Evolutionary conservation across 179 eudicot species (phyloP), one percentile per base, ranked within the genome.

Genomic region (Corrigiola litoralis): DNA sequence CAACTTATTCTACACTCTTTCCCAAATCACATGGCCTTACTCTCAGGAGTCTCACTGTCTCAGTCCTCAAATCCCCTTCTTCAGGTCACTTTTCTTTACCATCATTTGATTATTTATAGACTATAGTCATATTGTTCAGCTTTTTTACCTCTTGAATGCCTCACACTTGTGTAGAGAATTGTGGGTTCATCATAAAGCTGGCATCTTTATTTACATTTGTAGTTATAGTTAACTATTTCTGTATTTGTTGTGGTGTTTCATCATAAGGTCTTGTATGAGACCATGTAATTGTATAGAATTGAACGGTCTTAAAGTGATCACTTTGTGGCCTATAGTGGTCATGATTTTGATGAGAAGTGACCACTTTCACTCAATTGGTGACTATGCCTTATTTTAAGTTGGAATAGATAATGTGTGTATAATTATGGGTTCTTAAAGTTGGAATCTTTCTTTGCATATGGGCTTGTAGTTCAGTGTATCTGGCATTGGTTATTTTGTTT

Each of bases 31-130:
- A 6, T 55, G 27, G 29, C 8, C 42, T 28, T 4, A 29, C 58
- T 1, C 52, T 44, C 28, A 55, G 58, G 37, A 58, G 18, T 21
- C 61, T 42, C 50, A 68, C 74, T 16, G 61, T 72, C 38, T 77
- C 74, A 0, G 74, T 77, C 33, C 77, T 77, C 61, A 77, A 60
- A 28, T 36, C 77, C 74, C 70, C 77, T 59, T 64, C 71, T 59
- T 34, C 74, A 40, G 80, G 80, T 76, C 38, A n/a, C 11, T 18
- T 31, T 4, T 44, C 4, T 11, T 11, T 0, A 16, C 21, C 11
- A 2, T 0, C 27, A 12, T 0, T 4, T n/a, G 3, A 6, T 47
- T 44, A 21, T 18, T 21, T 58, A 53, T 25, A 32, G 0, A 2
- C 54, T 68, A 4, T 10, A 16, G 13, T 10, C 8, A 9, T 23